Evolutionary conservation across 2,329 filamentous ascomycete species (phyloP).

Genomic region (Plectosphaerella cucumerina): DNA sequence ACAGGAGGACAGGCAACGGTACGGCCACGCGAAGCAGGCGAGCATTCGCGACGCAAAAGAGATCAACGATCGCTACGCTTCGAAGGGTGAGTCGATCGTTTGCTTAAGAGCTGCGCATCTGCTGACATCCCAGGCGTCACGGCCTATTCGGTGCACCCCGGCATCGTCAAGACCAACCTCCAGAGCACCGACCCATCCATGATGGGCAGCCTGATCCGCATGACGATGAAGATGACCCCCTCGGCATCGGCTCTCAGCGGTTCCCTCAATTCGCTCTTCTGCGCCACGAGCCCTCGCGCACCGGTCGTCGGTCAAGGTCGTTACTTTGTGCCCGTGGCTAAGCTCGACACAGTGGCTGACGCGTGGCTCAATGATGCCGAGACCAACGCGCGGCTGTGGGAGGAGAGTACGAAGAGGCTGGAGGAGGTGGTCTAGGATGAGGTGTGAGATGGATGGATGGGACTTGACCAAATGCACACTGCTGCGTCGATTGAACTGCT

Average conservation of each 20-base stretch:
- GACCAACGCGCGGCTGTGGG: too few species aligned
- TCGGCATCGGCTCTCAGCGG: conserved; percentile 13
- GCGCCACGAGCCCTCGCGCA: conserved; percentile 12
- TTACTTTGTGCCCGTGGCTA: conserved; percentile 15
- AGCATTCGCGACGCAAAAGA: conserved; percentile 1
- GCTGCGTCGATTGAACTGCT: too few species aligned
- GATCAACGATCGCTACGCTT: conserved; percentile 14
- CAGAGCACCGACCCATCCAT: conserved; percentile 12
- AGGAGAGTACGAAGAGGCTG: too few species aligned
- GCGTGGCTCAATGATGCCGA: too few species aligned
- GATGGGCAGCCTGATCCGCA: conserved; percentile 12
- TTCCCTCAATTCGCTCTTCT: conserved; percentile 17
- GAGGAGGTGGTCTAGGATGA: too few species aligned
- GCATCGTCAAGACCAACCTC: conserved; percentile 15
- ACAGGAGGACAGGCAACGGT: conserved; percentile 3
- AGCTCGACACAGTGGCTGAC: conserved; percentile 3
- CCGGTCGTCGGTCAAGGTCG: conserved; percentile 5
- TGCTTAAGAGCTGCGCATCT: neutral
- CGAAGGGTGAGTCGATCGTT: conserved; percentile 3
- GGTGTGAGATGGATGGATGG: too few species aligned
- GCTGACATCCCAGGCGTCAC: conserved; percentile 12
- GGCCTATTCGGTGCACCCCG: conserved; percentile 18
- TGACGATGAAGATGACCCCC: conserved; percentile 11
- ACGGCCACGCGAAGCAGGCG: conserved; percentile 7
- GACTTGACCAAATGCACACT: too few species aligned